Base-by-base conservation (phyloP, 306 rosid genomes). In the Crataegus laevigata region DNA sequence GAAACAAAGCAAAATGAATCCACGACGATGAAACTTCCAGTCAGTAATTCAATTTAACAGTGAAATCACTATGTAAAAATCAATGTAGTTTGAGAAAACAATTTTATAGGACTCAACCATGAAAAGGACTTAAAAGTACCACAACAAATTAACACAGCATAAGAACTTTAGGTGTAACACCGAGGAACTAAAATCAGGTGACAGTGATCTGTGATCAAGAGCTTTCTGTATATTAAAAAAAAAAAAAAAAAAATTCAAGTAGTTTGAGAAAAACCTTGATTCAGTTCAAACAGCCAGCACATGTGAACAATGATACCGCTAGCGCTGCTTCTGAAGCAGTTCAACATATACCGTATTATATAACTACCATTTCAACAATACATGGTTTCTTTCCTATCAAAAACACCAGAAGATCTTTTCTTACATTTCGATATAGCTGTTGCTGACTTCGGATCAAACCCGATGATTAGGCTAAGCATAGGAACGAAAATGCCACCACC, bases 401-500 rank as follows among this genome's bases (percentile, higher is more conserved):
- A 57, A 63, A 17, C 5, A 63, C 19, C 42, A 59, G 47, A 3
- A 69, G 19, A 19, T 57, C n/a, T 43, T 34, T 3, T 76, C 87
- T 85, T 85, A 91, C 99, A 96, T 89, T 96, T 96, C 4, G 99
- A 96, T 62, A 96, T 90, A 55, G 99, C 99, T n/a, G 99, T 90
- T 0, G 99, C 74, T 3, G 99, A 89, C 80, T 96, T 96, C 8
- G 93, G 82, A 88, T 96, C 99, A 75, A 92, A 96, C 4, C 99
- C 99, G 76, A 96, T 75, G 68, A 92, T 83, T 6, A 96, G 85
- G 75, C 83, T 90, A 61, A 92, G 97, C 99, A 96, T 96, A 13
- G 99, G 99, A 69, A 96, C 99, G 25, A 90, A 96, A 74, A 96
- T 92, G 66, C 99, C 99, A 34, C 99, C 99, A 2, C 99, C 99